Evolutionary conservation across 345 rosid species (phyloP).

Genomic region (Gossypium sturtianum): DNA sequence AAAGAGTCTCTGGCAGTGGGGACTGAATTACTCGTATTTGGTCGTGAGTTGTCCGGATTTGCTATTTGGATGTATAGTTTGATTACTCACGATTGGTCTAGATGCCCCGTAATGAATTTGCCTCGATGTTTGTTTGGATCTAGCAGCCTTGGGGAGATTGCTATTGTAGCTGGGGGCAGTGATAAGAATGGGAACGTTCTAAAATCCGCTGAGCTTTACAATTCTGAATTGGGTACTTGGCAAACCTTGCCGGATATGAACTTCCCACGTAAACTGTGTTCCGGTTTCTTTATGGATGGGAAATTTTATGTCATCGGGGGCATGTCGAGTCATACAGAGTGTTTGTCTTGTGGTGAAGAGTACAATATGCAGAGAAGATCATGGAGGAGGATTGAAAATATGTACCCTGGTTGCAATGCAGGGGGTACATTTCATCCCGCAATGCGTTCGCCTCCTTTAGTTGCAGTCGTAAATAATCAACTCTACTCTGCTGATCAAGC

Average conservation of each 20-base stretch:
- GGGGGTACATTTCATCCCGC: constrained; percentile 27
- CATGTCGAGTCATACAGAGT: constrained; percentile 26
- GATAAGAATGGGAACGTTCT: constrained; percentile 31
- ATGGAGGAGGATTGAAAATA: constrained; percentile 39
- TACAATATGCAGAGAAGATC: constrained; percentile 32
- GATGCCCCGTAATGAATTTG: constrained; percentile 30
- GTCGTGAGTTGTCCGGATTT: constrained; percentile 35
- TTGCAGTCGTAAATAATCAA: constrained; percentile 40
- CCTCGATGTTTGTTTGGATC: constrained; percentile 44
- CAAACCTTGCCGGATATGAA: constrained; percentile 33
- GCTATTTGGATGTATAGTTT: constrained; percentile 37
- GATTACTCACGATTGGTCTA: constrained; percentile 25
- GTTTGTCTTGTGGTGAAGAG: constrained; percentile 41
- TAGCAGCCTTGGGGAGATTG: constrained; percentile 35
- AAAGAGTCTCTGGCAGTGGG: constrained; percentile 50
- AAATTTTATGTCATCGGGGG: constrained; percentile 42
- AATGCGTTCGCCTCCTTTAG: constrained; percentile 40
- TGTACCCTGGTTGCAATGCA: constrained; percentile 24
- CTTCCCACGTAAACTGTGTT: constrained; percentile 34
- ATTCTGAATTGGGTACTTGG: constrained; percentile 33
- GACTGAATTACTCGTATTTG: constrained; percentile 40
- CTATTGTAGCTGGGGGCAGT: constrained; percentile 41
- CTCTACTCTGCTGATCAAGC: constrained; percentile 38
- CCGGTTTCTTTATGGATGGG: constrained; percentile 45
- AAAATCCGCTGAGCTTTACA: constrained; percentile 36